A percentile compares a stretch with the other conserved stretches of the same genome.
These are phyloP conservation scores for Capillidium rhysosporum DNA, from an alignment of 371 early-diverging fungal species.

Conservation along the genomic window DNA sequence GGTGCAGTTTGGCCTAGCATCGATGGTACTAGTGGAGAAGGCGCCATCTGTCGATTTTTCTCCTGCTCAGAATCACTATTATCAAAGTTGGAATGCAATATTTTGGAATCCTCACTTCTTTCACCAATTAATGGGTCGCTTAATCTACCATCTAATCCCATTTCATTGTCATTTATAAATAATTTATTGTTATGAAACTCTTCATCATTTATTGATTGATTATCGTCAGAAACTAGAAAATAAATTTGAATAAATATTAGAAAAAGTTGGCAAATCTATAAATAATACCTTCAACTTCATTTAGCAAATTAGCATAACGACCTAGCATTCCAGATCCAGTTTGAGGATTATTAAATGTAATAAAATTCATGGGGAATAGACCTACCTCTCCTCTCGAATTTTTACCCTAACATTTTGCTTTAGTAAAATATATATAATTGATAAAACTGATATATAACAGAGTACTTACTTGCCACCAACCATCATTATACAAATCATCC, in stretches of 20 bases:
- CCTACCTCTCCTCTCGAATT: constrained; percentile 32
- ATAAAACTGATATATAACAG: not conserved
- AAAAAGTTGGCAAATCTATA: not conserved
- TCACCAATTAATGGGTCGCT: not conserved
- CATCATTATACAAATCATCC: constrained; percentile 60
- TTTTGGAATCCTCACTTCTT: not conserved
- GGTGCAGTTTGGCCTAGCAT: not conserved
- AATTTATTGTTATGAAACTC: not conserved
- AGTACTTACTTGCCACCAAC: constrained; percentile 63
- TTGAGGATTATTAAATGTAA: constrained; percentile 16
- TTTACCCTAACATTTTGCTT: constrained; percentile 21
- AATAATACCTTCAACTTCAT: not conserved
- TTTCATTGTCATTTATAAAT: not conserved
- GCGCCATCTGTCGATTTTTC: not conserved
- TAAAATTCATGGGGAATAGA: constrained; percentile 44
- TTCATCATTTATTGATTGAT: too few relatives aligned
- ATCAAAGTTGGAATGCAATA: not conserved
- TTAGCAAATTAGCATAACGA: constrained; percentile 3
- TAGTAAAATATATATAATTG: not conserved
- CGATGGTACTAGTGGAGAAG: not conserved
- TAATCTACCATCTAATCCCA: not conserved
- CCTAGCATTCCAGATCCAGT: not conserved
- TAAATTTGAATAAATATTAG: not conserved
- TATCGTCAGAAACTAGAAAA: not conserved
- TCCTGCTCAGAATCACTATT: not conserved